phyloP scores from a whole-genome alignment of 139 green algal genomes.

The Micractinium conductrix region DNA sequence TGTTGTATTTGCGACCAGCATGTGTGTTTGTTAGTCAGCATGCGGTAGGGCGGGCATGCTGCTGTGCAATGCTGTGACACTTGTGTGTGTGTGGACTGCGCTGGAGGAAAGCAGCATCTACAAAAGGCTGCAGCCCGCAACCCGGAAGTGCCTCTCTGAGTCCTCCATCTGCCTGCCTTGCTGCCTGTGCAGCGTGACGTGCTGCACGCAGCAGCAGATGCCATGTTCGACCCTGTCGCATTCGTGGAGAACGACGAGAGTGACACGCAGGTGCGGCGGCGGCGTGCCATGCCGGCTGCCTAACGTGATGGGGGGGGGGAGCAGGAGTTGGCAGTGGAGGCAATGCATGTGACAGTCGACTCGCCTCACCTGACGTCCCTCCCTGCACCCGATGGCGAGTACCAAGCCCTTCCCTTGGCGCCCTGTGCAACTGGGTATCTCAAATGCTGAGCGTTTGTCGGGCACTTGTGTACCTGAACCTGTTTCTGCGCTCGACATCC shows the following conservation, averaged over 20 bases:
- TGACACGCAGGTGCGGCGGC: conserved; percentile 70
- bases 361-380: too few relatives aligned
- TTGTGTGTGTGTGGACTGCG: too few relatives aligned
- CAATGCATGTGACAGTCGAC: too few relatives aligned
- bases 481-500: too few relatives aligned
- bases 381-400: too few relatives aligned
- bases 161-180: not conserved
- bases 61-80: not conserved
- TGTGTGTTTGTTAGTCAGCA: not conserved
- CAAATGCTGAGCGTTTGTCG: too few relatives aligned
- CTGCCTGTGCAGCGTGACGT: not conserved
- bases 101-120: too few relatives aligned
- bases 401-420: too few relatives aligned
- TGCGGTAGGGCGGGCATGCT: too few relatives aligned
- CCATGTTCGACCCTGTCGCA: conserved; percentile 61
- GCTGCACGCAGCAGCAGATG: conserved; percentile 5
- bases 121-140: too few relatives aligned
- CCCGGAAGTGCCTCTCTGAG: not conserved
- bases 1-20: not conserved
- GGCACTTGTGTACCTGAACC: too few relatives aligned
- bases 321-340: not conserved
- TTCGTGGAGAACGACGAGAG: conserved; percentile 73
- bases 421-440: too few relatives aligned
- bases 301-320: not conserved
- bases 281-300: not conserved